phyloP scores from a whole-genome alignment of 2,329 filamentous ascomycete species.

The Cryphonectria naterciae region DNA sequence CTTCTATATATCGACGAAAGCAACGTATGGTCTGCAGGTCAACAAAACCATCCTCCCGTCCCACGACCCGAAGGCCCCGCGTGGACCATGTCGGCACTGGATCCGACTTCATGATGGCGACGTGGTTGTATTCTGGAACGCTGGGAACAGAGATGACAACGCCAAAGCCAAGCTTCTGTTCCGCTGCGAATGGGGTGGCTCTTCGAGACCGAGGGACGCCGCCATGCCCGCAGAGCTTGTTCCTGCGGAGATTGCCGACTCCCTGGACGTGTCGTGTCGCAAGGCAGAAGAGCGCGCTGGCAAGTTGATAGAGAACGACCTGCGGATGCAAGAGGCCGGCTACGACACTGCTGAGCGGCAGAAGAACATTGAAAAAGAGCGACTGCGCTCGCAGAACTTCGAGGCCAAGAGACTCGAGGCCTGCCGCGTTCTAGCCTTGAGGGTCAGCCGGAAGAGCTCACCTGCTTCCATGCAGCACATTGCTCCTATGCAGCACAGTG shows the following conservation, averaged over 20 bases:
- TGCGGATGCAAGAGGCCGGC: constrained; percentile 48
- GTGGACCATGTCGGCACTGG: constrained; percentile 62
- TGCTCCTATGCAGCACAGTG: constrained; percentile 4
- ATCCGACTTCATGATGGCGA: constrained; percentile 78
- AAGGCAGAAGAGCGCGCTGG: constrained; percentile 50
- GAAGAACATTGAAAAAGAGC: constrained; percentile 49
- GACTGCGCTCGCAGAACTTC: constrained; percentile 54
- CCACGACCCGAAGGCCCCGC: constrained; percentile 56
- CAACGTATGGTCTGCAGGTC: constrained; percentile 74
- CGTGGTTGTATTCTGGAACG: constrained; percentile 71
- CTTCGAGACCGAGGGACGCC: constrained; percentile 45
- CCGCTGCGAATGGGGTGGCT: constrained; percentile 61
- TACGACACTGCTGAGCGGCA: constrained; percentile 49
- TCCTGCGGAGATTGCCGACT: constrained; percentile 44
- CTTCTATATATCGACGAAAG: constrained; percentile 80
- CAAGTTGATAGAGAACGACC: constrained; percentile 45
- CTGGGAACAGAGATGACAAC: constrained; percentile 41
- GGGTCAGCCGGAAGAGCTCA: constrained; percentile 25
- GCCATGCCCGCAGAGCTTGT: constrained; percentile 40
- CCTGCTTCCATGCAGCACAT: constrained; percentile 17
- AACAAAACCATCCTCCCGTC: constrained; percentile 71
- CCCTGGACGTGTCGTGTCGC: constrained; percentile 54
- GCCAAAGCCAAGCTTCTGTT: constrained; percentile 53
- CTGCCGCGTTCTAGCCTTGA: constrained; percentile 42
- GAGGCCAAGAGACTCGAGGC: constrained; percentile 54